Evolutionary conservation across 192 early-diverging fungal species (phyloP).

Genomic region (Coemansia sp.): DNA sequence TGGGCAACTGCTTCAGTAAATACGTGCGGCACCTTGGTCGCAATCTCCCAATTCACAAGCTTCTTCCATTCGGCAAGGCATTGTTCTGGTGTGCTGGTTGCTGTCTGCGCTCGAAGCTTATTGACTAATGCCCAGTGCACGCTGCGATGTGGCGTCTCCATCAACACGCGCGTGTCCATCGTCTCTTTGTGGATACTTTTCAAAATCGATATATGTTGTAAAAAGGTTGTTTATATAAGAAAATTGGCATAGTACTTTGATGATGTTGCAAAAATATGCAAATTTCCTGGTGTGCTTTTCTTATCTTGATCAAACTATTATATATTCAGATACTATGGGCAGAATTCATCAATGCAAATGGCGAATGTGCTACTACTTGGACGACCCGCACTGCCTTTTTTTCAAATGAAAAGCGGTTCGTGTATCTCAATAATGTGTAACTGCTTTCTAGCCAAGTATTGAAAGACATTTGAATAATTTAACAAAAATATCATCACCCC

Average conservation of each 20-base stretch:
- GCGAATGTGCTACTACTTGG: too few relatives aligned
- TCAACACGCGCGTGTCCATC: conserved; percentile 21
- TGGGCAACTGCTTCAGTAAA: conserved; percentile 17
- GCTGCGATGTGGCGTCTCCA: conserved; percentile 33
- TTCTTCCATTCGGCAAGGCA: conserved; percentile 21
- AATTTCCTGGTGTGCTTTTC: neutral
- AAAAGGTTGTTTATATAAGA: neutral
- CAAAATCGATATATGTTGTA: neutral
- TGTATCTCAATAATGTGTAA: neutral
- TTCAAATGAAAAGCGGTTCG: neutral
- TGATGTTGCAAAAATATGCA: neutral
- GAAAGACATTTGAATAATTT: neutral
- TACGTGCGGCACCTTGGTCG: conserved; percentile 24
- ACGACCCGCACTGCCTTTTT: too few relatives aligned
- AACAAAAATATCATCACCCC: neutral
- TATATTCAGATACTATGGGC: neutral
- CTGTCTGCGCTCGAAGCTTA: conserved; percentile 15
- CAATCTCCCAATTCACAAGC: conserved; percentile 25
- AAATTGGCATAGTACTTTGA: neutral
- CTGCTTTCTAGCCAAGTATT: neutral
- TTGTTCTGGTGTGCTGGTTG: neutral
- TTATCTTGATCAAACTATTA: neutral
- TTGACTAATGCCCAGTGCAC: conserved; percentile 36
- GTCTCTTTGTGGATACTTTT: neutral
- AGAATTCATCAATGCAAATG: neutral